phyloP scores from a whole-genome alignment of 345 rosid genomes.

The Citrus maxima region DNA sequence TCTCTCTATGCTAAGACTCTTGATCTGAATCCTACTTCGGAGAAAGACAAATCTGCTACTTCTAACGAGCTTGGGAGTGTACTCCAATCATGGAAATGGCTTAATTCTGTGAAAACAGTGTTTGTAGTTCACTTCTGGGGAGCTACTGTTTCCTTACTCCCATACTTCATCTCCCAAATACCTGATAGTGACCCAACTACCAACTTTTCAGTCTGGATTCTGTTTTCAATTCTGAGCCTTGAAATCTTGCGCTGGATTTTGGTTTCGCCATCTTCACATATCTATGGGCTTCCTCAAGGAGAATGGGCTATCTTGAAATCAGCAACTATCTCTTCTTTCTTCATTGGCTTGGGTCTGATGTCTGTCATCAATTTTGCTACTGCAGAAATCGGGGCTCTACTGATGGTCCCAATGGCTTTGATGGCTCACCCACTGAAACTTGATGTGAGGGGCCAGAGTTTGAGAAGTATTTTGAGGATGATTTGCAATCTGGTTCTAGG shows the following conservation, averaged over 20 bases:
- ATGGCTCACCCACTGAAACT: constrained; percentile 64
- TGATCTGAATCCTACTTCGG: constrained; percentile 25
- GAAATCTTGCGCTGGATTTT: constrained; percentile 37
- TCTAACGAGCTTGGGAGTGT: constrained; percentile 21
- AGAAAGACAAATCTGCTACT: constrained; percentile 20
- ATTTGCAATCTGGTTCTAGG: constrained; percentile 50
- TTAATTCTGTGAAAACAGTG: constrained; percentile 65
- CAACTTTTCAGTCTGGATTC: constrained; percentile 55
- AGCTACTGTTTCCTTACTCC: constrained; percentile 59
- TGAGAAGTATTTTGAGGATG: constrained; percentile 18
- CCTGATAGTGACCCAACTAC: constrained; percentile 49
- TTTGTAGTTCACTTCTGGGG: constrained; percentile 72
- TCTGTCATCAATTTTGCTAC: constrained; percentile 88
- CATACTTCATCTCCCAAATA: constrained; percentile 58
- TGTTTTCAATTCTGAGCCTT: constrained; percentile 51
- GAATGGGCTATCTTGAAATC: constrained; percentile 79
- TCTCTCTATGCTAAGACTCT: constrained; percentile 65
- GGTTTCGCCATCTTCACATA: constrained; percentile 40
- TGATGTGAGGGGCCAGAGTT: constrained; percentile 38
- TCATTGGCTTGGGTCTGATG: constrained; percentile 86
- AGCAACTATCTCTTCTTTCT: constrained; percentile 67
- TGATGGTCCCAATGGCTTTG: constrained; percentile 76
- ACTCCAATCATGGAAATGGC: constrained; percentile 77
- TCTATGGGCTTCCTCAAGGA: constrained; percentile 27
- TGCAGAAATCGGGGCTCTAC: constrained; percentile 83